Conservation (phyloP, 2,329 filamentous ascomycete species). For the Monosporascus sp. region DNA sequence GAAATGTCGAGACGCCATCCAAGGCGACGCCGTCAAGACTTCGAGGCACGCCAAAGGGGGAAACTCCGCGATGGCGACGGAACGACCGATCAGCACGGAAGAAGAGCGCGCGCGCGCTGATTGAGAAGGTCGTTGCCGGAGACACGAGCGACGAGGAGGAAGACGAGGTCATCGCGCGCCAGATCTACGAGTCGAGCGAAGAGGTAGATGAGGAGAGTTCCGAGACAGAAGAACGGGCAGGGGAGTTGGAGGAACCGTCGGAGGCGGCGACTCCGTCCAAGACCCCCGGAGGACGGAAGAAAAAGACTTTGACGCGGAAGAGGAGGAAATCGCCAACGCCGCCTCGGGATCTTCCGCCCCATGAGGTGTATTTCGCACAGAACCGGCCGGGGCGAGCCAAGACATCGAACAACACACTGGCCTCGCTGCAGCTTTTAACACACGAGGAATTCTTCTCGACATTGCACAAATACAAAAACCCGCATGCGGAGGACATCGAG, state of each 20-base stretch:
- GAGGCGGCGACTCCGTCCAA: constrained; percentile 38
- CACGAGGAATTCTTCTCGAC: constrained; percentile 88
- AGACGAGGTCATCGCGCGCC: constrained; percentile 21
- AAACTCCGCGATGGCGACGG: constrained; percentile 60
- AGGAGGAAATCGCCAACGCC: constrained; percentile 71
- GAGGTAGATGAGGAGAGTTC: constrained; percentile 26
- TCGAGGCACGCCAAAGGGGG: constrained; percentile 23
- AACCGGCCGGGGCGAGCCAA: constrained; percentile 77
- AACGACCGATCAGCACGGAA: constrained; percentile 81
- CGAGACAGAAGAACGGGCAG: constrained; percentile 11
- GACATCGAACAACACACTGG: constrained; percentile 81
- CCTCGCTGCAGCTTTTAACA: constrained; percentile 69
- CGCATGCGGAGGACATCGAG: constrained; percentile 64
- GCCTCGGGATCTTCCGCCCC: constrained; percentile 74
- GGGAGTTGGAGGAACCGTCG: constrained; percentile 13
- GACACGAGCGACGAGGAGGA: constrained; percentile 64
- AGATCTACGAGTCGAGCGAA: constrained; percentile 12
- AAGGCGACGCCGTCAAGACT: constrained; percentile 5
- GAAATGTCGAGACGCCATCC: constrained; percentile 18
- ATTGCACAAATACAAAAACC: constrained; percentile 59
- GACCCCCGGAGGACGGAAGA: constrained; percentile 45
- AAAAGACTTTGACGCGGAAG: constrained; percentile 17
- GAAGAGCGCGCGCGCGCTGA: constrained; percentile 75
- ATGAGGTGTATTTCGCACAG: constrained; percentile 91
- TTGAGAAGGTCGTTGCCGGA: constrained; percentile 64